Evolutionary conservation across 2,329 filamentous ascomycete genomes (phyloP), one percentile per base, ranked within the genome.

Genomic region (Macrophomina tecta): DNA sequence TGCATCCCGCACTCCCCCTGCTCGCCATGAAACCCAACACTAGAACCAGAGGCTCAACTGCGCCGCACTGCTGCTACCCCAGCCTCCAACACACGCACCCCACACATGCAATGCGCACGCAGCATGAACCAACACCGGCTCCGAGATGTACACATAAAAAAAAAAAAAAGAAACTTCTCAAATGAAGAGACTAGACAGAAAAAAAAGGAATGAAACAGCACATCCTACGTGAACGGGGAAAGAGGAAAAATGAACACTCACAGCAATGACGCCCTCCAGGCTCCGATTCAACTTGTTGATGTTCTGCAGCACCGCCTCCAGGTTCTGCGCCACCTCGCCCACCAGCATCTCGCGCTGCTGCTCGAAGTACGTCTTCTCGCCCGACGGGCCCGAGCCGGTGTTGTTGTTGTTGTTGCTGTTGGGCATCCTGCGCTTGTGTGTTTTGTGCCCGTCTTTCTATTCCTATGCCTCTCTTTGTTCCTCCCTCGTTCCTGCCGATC

Each of bases 221-320:
- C 23, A 23, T 23, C 2, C 23, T 23, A 23, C 3, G 23, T 3
- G 23, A 23, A 23, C 23, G 23, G 23, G 23, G 55, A 8, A 30
- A 14, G 42, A 45, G 8, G 16, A 28, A 58, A 42, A 58, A 36
- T 2, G 11, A 36, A 60, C 1, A 80, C 87, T 56, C 82, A 94
- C 94, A 55, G 93, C 90, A 68, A 96, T 94, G 23, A 98, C 91
- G 66, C 93, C 91, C 80, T 99, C 94, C 18, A 99, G 83, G 46
- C 91, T 94, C 40, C 94, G 89, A 78, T 98, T 99, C 68, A 99
- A 82, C 73, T 94, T 94, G 81, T 98, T 99, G 79, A 98, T 93
- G 75, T 97, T 97, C 73, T 94, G 91, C 9, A 99, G 89, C 68
- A 97, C 93, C 74, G 95, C 90, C 74, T 98, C 95, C 76, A 99